phyloP scores from a whole-genome alignment of 1,139 yeast genomes.

The Candida sp. region DNA sequence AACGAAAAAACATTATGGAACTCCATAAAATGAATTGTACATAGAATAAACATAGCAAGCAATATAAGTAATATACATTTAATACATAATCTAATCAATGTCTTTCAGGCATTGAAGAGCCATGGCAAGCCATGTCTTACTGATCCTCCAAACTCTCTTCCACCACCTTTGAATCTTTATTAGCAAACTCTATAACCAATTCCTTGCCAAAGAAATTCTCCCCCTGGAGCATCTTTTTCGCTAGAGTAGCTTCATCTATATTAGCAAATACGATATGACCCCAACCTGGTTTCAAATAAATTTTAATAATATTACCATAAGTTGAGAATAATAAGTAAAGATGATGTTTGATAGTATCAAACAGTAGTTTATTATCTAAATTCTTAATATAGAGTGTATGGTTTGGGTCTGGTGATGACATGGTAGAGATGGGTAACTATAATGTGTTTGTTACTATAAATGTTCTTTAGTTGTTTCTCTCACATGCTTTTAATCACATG shows the following conservation, averaged over 20 bases:
- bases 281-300: slow-evolving; percentile 64
- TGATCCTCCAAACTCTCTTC: slow-evolving; percentile 1
- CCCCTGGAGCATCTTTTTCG: slow-evolving; percentile 48
- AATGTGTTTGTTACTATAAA: too few species aligned
- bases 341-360: slow-evolving; percentile 44
- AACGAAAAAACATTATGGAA: too few species aligned
- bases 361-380: slow-evolving; percentile 59
- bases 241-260: slow-evolving; percentile 48
- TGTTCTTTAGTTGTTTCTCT: too few species aligned
- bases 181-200: slow-evolving; percentile 49
- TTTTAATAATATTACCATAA: slow-evolving; percentile 64
- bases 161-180: slow-evolving; percentile 19
- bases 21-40: too few species aligned
- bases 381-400: slow-evolving; percentile 62
- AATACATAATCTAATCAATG: too few species aligned
- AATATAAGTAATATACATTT: too few species aligned
- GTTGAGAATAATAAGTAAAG: slow-evolving; percentile 62
- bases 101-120: too few species aligned
- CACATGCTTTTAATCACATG: too few species aligned
- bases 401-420: background rate
- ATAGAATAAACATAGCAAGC: too few species aligned
- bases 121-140: background rate
- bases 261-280: slow-evolving; percentile 65
- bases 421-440: background rate
- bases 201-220: slow-evolving; percentile 54